Evolutionary conservation across 2,329 filamentous ascomycete species (phyloP), one percentile per base, ranked within the genome.

Genomic region (Drechslerella coelobrocha): DNA sequence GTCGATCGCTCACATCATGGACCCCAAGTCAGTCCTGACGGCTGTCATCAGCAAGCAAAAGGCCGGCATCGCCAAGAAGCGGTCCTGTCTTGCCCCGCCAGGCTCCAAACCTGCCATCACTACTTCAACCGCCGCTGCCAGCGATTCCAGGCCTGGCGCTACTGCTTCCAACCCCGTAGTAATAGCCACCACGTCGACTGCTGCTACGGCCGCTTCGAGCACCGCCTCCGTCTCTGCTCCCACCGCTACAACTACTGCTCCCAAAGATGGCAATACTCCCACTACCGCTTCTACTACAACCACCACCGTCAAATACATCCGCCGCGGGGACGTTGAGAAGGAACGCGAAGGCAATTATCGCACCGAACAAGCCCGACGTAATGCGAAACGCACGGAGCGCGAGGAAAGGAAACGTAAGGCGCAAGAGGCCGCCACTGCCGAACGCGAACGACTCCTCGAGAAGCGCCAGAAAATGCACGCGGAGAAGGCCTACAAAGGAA

Each of bases 291-390:
- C 76, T 34, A 55, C 65, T 43, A 54, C 59, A 41, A 41, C 73
- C 19, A 50, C 74, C 1, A 76, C 79, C 39, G 88, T 89, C 76
- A 96, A 96, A 79, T 97, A 91, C 79, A 81, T 91, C 73, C 92
- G 91, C 75, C 91, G 92, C 74, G 88, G 89, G 74, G 93, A 99
- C 74, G 78, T 91, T 74, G 94, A 99, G 83, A 89, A 89, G 57
- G 86, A 90, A 76, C 88, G 94, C 57, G 83, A 89, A 77, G 88
- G 87, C 39, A 86, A 88, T 71, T 99, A 99, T 81, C 82, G 86
- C 1, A 88, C 89, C 12, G 91, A 96, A 76, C 92, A 97, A 78
- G 86, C 86, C 73, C 85, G 85, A 2, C 82, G 91, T 56, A 89
- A 92, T 75, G 83, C 83, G 39, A 87, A 90, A 76, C 89, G 90